Conservation (phyloP, 23 red algal genomes). For the Gracilariopsis chorda region DNA sequence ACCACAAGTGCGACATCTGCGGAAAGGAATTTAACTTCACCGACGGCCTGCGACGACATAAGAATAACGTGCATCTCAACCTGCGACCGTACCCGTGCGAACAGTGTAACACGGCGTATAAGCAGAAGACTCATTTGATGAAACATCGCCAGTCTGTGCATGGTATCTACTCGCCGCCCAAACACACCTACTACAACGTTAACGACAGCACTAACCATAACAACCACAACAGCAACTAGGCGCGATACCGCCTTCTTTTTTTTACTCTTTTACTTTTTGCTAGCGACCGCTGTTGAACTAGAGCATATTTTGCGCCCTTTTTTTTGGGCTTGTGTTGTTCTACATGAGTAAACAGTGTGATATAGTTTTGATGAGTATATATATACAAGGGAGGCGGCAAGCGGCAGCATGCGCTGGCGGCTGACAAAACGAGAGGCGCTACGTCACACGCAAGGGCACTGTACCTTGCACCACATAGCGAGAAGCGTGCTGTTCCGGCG, state of each 20-base stretch:
- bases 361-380: too few relatives aligned
- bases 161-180: constrained; percentile 1
- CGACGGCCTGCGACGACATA: constrained; percentile 47
- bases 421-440: too few relatives aligned
- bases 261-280: too few relatives aligned
- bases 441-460: too few relatives aligned
- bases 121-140: constrained; percentile 53
- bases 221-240: neutral
- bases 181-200: neutral
- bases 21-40: constrained; percentile 66
- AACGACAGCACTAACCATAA: neutral
- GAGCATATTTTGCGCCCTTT: too few relatives aligned
- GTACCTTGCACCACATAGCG: too few relatives aligned
- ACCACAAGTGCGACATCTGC: constrained; percentile 21
- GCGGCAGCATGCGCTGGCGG: too few relatives aligned
- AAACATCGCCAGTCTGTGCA: constrained; percentile 63
- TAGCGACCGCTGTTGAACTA: too few relatives aligned
- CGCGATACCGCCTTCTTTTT: neutral
- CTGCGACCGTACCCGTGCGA: constrained; percentile 53
- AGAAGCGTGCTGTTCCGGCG: too few relatives aligned
- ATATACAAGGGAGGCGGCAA: too few relatives aligned
- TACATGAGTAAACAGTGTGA: too few relatives aligned
- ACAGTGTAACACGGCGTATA: constrained; percentile 57
- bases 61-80: constrained; percentile 53
- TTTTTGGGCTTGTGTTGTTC: neutral